phyloP scores from a whole-genome alignment of 2,329 filamentous ascomycete species.

The Arthrobotrys sinensis region DNA sequence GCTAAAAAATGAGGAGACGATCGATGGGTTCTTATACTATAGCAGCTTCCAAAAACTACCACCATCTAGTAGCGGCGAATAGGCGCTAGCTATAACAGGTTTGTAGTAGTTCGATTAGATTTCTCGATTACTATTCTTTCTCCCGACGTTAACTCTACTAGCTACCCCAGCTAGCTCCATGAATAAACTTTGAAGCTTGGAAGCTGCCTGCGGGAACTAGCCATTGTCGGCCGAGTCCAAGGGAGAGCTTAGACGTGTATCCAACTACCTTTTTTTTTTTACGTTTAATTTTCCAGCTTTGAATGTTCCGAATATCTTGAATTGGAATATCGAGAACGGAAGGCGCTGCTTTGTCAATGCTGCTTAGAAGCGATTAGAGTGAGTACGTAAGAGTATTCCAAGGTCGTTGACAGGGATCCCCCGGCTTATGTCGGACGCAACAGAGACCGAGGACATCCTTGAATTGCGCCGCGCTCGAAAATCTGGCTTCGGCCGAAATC shows the following conservation, averaged over 20 bases:
- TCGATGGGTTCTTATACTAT: constrained; percentile 15
- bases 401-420: background rate
- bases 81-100: background rate
- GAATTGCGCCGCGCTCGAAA: background rate
- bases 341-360: constrained; percentile 6
- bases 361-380: background rate
- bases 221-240: constrained; percentile 39
- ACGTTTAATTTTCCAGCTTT: background rate
- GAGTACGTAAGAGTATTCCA: background rate
- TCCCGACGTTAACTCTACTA: background rate
- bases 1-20: background rate
- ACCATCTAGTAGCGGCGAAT: background rate
- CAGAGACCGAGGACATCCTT: background rate
- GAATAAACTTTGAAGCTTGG: constrained; percentile 5
- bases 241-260: constrained; percentile 9
- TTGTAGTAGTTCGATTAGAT: constrained; percentile 1
- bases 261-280: background rate
- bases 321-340: background rate
- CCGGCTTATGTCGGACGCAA: background rate
- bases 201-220: constrained; percentile 3
- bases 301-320: background rate
- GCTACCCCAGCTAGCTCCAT: background rate
- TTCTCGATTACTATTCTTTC: constrained; percentile 25
- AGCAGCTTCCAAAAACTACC: background rate
- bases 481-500: background rate